These are phyloP conservation scores for Paracoccidioides brasiliensis DNA, from an alignment of 2,329 filamentous ascomycete species.

Conservation along the genomic window DNA sequence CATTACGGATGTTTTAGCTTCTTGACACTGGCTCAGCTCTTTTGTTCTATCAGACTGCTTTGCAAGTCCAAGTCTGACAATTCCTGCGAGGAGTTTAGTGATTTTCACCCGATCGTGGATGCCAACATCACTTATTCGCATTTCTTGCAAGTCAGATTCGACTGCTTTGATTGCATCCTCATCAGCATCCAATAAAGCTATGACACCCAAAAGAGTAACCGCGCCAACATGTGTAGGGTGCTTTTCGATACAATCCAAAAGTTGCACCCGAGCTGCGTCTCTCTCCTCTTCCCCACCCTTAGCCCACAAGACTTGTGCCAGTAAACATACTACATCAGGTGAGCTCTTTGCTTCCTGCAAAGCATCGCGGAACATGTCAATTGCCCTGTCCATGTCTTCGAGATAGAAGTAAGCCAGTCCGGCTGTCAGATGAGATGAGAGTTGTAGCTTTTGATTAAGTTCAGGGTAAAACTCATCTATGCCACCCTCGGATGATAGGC, in stretches of 20 bases:
- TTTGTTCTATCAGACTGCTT: conserved; percentile 27
- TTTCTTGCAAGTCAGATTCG: conserved; percentile 56
- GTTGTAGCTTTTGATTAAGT: conserved; percentile 54
- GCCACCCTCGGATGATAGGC: conserved; percentile 61
- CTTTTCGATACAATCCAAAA: conserved; percentile 67
- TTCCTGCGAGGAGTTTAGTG: conserved; percentile 60
- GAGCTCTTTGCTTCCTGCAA: conserved; percentile 62
- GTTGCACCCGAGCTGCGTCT: conserved; percentile 60
- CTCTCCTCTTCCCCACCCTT: conserved; percentile 63
- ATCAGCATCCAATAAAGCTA: conserved; percentile 71
- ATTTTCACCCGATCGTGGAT: conserved; percentile 55
- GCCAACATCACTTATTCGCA: conserved; percentile 55
- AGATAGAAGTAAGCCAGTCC: conserved; percentile 71
- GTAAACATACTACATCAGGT: conserved; percentile 72
- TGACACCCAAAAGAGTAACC: conserved; percentile 67
- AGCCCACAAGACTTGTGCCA: conserved; percentile 89
- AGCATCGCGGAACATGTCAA: conserved; percentile 67
- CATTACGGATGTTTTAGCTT: conserved; percentile 66
- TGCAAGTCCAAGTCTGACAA: conserved; percentile 47
- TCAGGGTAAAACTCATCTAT: conserved; percentile 50
- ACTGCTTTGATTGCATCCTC: conserved; percentile 69
- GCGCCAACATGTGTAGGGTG: conserved; percentile 65
- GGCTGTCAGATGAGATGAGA: conserved; percentile 75
- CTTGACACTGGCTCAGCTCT: conserved; percentile 42
- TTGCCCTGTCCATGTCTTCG: conserved; percentile 52